A percentile compares a stretch with the other conserved stretches of the same genome.
Evolutionary conservation across 225 moss, liverwort and hornwort genomes (phyloP).

Genomic region (Pleurozium schreberi): DNA sequence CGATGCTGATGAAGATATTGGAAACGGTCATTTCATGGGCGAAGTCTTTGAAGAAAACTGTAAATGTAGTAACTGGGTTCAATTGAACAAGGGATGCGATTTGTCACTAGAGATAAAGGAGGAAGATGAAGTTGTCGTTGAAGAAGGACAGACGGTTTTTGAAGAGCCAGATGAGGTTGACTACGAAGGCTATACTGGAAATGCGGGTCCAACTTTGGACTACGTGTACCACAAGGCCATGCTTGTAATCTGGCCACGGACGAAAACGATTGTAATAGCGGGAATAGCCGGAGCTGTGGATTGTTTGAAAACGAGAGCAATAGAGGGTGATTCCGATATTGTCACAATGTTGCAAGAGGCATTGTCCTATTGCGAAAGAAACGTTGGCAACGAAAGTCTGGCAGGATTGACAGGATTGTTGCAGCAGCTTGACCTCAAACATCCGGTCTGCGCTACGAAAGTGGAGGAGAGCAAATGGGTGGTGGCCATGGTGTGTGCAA

Average conservation of each 20-base stretch:
- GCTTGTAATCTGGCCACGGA: not conserved
- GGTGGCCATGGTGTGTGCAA: slow-evolving; percentile 7
- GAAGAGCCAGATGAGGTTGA: not conserved
- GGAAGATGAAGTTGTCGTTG: not conserved
- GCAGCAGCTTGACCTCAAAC: not conserved
- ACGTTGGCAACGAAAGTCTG: not conserved
- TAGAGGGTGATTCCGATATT: not conserved
- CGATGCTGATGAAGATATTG: not conserved
- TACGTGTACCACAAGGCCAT: not conserved
- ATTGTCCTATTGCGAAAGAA: not conserved
- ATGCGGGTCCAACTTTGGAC: not conserved
- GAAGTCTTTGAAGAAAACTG: not conserved
- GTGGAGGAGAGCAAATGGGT: slow-evolving; percentile 7
- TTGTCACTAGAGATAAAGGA: not conserved
- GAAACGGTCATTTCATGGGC: not conserved
- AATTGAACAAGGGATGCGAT: not conserved
- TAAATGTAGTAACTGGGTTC: not conserved
- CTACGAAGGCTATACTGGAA: not conserved
- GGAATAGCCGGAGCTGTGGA: slow-evolving; percentile 2
- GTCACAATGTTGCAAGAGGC: not conserved
- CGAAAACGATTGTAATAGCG: not conserved
- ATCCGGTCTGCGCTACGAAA: not conserved
- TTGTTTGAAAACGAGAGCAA: not conserved
- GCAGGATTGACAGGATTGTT: not conserved
- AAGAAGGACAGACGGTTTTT: not conserved